Percentiles rank a stretch among this genome's conserved stretches.
Conservation (phyloP, 2,329 filamentous ascomycete species). For the Pseudofabraea citricarpa region DNA sequence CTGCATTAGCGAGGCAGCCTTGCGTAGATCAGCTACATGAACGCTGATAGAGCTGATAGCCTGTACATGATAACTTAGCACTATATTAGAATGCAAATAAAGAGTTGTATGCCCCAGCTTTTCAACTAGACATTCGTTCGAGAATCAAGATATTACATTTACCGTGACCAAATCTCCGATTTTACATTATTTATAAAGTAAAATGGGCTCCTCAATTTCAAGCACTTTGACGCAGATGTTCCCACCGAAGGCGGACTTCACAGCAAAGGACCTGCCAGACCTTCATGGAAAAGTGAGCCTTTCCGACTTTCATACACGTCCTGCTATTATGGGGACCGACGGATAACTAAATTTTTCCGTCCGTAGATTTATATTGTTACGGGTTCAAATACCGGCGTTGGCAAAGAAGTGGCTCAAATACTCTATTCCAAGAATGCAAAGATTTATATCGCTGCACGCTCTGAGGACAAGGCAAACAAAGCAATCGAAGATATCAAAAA, state of each 20-base stretch:
- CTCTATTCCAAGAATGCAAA: slow-evolving; percentile 34
- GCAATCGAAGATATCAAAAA: slow-evolving; percentile 33
- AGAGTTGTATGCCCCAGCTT: no score
- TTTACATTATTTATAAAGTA: neutral
- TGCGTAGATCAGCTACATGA: no score
- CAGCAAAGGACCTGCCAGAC: slow-evolving; percentile 22
- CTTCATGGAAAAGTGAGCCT: slow-evolving; percentile 17
- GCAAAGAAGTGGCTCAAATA: slow-evolving; percentile 29
- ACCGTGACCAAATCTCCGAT: neutral
- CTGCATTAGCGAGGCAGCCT: no score
- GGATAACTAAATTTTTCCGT: neutral
- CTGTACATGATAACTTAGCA: no score
- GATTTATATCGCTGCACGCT: slow-evolving; percentile 35
- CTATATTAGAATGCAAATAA: no score
- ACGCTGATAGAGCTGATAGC: no score
- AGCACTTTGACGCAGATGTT: slow-evolving; percentile 12
- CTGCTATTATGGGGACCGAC: no score
- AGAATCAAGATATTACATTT: no score
- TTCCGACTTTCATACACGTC: no score
- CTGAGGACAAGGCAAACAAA: slow-evolving; percentile 28
- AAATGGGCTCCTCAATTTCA: neutral
- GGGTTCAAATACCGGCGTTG: slow-evolving; percentile 30
- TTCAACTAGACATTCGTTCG: no score
- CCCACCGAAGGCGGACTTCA: slow-evolving; percentile 22
- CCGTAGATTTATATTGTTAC: slow-evolving; percentile 28